These are phyloP conservation scores for Mycena sp. DNA, from an alignment of 1,284 basidiomycete genomes.

Conservation along the genomic window DNA sequence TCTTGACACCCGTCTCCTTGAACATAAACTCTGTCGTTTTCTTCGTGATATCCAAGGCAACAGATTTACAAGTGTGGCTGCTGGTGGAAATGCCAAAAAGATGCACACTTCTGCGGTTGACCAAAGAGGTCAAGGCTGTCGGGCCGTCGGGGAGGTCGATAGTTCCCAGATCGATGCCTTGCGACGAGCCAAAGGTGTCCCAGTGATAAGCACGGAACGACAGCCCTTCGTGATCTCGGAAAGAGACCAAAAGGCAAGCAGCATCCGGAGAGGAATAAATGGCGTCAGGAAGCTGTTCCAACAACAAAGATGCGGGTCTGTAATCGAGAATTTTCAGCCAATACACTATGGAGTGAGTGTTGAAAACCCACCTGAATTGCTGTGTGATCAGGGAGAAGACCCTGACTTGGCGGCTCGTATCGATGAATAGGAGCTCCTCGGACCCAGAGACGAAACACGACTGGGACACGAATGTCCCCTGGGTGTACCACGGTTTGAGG, in stretches of 20 bases:
- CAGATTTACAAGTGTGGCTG: constrained; percentile 46
- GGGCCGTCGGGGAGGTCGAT: constrained; percentile 37
- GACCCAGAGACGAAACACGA: constrained; percentile 53
- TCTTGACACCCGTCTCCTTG: constrained; percentile 46
- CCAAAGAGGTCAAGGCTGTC: constrained; percentile 56
- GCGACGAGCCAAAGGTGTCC: constrained; percentile 61
- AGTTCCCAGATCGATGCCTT: constrained; percentile 51
- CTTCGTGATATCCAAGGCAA: constrained; percentile 59
- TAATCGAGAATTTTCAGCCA: not conserved
- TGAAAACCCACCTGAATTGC: constrained; percentile 55
- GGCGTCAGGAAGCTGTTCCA: constrained; percentile 44
- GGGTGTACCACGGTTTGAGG: constrained; percentile 55
- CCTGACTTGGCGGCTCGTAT: constrained; percentile 49
- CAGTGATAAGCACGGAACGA: constrained; percentile 58
- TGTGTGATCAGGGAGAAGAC: constrained; percentile 61
- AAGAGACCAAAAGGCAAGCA: constrained; percentile 55
- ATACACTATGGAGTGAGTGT: not conserved
- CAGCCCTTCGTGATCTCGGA: constrained; percentile 29
- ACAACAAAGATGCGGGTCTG: constrained; percentile 58
- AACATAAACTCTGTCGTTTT: constrained; percentile 65
- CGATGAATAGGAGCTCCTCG: constrained; percentile 61
- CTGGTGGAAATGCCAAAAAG: constrained; percentile 50
- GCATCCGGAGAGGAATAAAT: constrained; percentile 61
- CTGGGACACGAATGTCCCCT: constrained; percentile 39
- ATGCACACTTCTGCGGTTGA: constrained; percentile 51